Evolutionary conservation across 78 protist species (phyloP).

Genomic region (Blattamonas nauphoetae): DNA sequence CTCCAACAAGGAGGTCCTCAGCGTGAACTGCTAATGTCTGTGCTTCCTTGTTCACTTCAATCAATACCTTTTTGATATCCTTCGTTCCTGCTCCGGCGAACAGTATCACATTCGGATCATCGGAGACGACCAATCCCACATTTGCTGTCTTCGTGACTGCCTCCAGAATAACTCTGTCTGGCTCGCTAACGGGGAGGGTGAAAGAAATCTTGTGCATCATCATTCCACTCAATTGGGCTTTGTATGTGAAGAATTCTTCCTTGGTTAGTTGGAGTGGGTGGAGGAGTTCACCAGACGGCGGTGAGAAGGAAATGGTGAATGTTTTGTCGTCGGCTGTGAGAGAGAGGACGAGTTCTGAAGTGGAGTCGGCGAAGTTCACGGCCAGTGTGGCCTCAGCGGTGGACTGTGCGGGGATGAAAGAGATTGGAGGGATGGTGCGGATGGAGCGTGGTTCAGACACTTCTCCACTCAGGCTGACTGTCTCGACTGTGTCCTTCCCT

Average conservation of each 20-base stretch:
- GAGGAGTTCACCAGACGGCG: background rate
- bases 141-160: background rate
- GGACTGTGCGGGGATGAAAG: background rate
- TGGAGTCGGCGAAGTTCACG: conserved; percentile 10
- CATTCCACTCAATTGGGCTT: background rate
- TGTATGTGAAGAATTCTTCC: background rate
- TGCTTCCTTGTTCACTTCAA: background rate
- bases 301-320: background rate
- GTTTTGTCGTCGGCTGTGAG: background rate
- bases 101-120: background rate
- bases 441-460: background rate
- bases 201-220: background rate
- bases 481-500: background rate
- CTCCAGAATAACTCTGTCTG: background rate
- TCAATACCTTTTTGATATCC: background rate
- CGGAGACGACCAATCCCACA: background rate
- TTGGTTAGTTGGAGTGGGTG: background rate
- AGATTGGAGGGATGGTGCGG: background rate
- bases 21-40: background rate
- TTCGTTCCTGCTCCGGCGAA: background rate
- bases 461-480: background rate
- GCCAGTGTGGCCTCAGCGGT: background rate
- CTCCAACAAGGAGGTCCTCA: background rate
- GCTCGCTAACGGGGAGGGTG: background rate
- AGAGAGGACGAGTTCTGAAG: background rate